These are phyloP conservation scores for Thalassiosira oceanica DNA, from an alignment of 352 stramenopile species.

Conservation along the genomic window DNA sequence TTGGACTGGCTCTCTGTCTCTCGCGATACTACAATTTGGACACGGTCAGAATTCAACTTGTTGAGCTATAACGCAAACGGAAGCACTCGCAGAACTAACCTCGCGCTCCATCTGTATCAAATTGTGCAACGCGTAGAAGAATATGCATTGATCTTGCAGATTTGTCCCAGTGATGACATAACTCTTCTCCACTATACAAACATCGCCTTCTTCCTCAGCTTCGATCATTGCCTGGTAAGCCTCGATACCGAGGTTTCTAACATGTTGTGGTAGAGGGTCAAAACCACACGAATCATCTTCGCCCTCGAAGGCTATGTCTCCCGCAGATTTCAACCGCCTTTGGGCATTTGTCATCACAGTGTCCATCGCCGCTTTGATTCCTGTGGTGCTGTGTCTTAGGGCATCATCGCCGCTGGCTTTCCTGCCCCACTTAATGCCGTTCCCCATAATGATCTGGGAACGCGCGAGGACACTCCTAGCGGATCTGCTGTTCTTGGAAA, in stretches of 20 bases:
- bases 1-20: neutral
- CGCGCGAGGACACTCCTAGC: neutral
- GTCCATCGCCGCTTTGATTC: neutral
- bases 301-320: slow-evolving; percentile 7
- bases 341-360: slow-evolving; percentile 21
- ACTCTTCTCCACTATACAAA: slow-evolving; percentile 53
- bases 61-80: neutral
- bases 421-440: slow-evolving; percentile 17
- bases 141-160: slow-evolving; percentile 37
- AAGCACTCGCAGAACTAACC: slow-evolving; percentile 14
- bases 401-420: slow-evolving; percentile 15
- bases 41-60: neutral
- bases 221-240: slow-evolving; percentile 44
- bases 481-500: neutral
- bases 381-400: neutral
- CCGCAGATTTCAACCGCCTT: neutral
- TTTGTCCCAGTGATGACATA: slow-evolving; percentile 50
- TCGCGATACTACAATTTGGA: neutral
- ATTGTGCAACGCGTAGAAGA: slow-evolving; percentile 51
- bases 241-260: slow-evolving; percentile 9
- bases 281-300: slow-evolving; percentile 7
- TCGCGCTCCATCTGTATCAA: slow-evolving; percentile 54
- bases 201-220: slow-evolving; percentile 32
- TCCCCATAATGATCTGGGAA: neutral
- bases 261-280: neutral